Evolutionary conservation across 2,329 filamentous ascomycete species (phyloP), one percentile per base, ranked within the genome.

Genomic region (Cladosporium halotolerans): DNA sequence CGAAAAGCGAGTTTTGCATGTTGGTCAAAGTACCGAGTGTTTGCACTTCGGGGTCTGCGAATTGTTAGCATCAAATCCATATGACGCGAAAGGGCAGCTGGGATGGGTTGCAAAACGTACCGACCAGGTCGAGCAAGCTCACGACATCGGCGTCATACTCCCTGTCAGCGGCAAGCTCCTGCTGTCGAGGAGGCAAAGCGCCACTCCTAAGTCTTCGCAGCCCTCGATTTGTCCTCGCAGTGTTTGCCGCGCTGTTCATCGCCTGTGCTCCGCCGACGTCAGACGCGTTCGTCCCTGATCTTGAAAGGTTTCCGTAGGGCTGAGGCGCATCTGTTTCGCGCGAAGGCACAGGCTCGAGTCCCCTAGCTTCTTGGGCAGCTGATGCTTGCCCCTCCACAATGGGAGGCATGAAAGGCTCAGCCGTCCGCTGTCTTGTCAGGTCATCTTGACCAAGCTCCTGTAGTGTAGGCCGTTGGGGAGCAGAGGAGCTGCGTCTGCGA

Each of bases 1-100:
- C 75, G 69, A 95, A 95, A 9, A 95, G 80, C 0, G 89, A 93
- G 67, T 95, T 95, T 64, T 95, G 89, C 16, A 95, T 84, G 63
- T 95, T 95, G 41, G 88, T 95, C 9, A 95, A 79, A 11, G 88
- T 92, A 0, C 88, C 89, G 3, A 95, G 73, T 0, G 89, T 89
- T 34, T 88, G 83, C 3, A 95, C 84, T 71, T 95, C 88, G 40
- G 89, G 88, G 62, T 95, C 89, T 90, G 58, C n/a, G 28, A 54
- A 7, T 23, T 38, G 58, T 74, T 53, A 69, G 59, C 55, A 50
- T 61, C 4, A 14, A n/a, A 7, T 32, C 19, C 9, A 8, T 4
- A 34, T 56, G n/a, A 45, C 13, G 23, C 7, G 4, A 4, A 28
- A 28, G 7, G 32, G 8, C 1, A 32, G 19, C 19, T 28, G 3